Percentiles rank a stretch among this genome's conserved stretches.
Conservation (phyloP, 1,284 basidiomycete species). For the Rhodofomes roseus region DNA sequence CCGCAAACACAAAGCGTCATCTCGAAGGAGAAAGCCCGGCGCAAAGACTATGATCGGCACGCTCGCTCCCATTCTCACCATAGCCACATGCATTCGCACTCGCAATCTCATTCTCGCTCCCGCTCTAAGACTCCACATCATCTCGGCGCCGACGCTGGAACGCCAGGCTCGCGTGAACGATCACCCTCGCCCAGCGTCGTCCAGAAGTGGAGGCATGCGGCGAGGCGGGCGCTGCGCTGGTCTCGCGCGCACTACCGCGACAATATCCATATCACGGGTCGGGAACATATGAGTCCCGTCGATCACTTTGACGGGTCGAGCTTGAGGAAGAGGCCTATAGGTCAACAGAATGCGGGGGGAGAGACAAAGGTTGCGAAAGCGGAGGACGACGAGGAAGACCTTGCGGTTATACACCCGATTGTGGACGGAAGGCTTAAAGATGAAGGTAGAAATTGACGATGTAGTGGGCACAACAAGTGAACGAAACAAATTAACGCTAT, state of each 20-base stretch:
- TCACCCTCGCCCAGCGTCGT: slow-evolving; percentile 20
- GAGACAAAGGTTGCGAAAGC: slow-evolving; percentile 16
- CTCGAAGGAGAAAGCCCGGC: slow-evolving; percentile 36
- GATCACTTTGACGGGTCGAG: slow-evolving; percentile 68
- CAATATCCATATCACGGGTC: slow-evolving; percentile 53
- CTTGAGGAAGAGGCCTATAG: slow-evolving; percentile 31
- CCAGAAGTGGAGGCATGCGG: slow-evolving; percentile 47
- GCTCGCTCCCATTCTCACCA: background rate
- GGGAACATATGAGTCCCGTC: slow-evolving; percentile 76
- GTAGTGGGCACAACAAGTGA: background rate
- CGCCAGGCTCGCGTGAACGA: background rate
- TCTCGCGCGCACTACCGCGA: slow-evolving; percentile 55
- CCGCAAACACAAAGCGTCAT: slow-evolving; percentile 41
- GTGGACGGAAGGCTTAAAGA: slow-evolving; percentile 75
- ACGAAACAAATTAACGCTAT: too few species aligned
- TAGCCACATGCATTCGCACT: slow-evolving; percentile 4
- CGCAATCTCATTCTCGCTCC: slow-evolving; percentile 8
- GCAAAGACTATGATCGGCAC: slow-evolving; percentile 21
- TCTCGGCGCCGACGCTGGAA: slow-evolving; percentile 8
- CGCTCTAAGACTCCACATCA: slow-evolving; percentile 6
- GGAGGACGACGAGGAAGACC: slow-evolving; percentile 41
- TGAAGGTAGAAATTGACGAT: slow-evolving; percentile 37
- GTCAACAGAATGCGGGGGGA: slow-evolving; percentile 28
- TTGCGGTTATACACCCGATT: slow-evolving; percentile 63
- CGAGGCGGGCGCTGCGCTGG: slow-evolving; percentile 43